Conservation (phyloP, 2,329 filamentous ascomycete genomes). For the Clonostachys chloroleuca region DNA sequence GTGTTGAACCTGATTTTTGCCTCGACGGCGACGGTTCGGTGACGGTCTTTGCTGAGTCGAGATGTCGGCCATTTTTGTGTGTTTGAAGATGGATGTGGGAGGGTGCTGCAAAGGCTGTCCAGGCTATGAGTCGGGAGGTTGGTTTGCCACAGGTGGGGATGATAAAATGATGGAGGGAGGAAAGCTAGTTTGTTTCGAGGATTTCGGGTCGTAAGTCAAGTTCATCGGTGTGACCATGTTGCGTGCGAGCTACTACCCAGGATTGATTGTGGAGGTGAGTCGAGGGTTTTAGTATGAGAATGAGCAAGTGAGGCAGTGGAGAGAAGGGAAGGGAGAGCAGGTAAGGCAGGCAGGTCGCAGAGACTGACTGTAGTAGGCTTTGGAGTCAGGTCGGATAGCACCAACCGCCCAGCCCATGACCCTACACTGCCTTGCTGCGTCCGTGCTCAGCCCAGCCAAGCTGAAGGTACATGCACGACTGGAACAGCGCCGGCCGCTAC, state of each 20-base stretch:
- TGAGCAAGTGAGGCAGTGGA: no score
- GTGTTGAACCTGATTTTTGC: conserved; percentile 31
- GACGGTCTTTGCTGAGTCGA: conserved; percentile 19
- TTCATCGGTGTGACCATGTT: neutral
- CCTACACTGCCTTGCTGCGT: neutral
- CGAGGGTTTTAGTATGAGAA: no score
- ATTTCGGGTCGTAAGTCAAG: neutral
- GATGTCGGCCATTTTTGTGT: conserved; percentile 22
- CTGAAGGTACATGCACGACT: no score
- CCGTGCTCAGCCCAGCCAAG: no score
- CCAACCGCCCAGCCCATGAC: neutral
- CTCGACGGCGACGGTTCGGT: conserved; percentile 29
- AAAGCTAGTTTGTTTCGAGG: neutral
- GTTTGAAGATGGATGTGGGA: neutral
- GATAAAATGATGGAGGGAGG: neutral
- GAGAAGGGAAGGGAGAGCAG: neutral
- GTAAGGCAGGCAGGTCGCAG: neutral
- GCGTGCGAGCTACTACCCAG: neutral
- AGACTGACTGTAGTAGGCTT: neutral
- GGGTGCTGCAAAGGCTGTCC: neutral
- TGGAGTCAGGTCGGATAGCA: neutral
- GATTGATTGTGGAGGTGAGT: no score
- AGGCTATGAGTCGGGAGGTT: neutral
- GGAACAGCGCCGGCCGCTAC: no score
- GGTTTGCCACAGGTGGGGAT: neutral